phyloP scores from a whole-genome alignment of 2,329 filamentous ascomycete genomes.

The Rhinocladiella mackenziei region DNA sequence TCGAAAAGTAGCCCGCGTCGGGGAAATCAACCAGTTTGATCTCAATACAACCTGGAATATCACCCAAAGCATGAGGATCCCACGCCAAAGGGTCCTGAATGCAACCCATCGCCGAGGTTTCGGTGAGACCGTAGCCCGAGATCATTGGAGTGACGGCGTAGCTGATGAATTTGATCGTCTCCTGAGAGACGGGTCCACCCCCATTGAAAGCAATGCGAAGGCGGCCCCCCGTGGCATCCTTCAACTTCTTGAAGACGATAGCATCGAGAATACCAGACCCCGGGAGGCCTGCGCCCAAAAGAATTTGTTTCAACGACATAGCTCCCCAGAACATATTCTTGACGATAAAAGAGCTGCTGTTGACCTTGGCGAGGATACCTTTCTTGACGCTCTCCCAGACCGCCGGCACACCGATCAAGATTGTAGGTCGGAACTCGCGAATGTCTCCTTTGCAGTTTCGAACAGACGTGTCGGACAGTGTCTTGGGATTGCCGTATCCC shows the following conservation, averaged over 20 bases:
- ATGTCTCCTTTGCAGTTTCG: slow-evolving; percentile 92
- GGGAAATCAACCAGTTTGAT: slow-evolving; percentile 87
- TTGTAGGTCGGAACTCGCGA: slow-evolving; percentile 80
- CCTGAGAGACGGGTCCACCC: slow-evolving; percentile 81
- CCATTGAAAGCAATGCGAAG: slow-evolving; percentile 92
- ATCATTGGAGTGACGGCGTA: slow-evolving; percentile 94
- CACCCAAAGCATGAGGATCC: slow-evolving; percentile 71
- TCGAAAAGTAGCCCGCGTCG: slow-evolving; percentile 79
- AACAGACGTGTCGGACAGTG: slow-evolving; percentile 78
- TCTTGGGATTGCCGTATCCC: slow-evolving; percentile 88
- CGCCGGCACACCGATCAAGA: slow-evolving; percentile 90
- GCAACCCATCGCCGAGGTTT: slow-evolving; percentile 68
- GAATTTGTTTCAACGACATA: slow-evolving; percentile 57
- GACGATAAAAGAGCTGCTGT: slow-evolving; percentile 64
- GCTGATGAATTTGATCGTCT: slow-evolving; percentile 86
- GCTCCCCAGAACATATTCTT: slow-evolving; percentile 74
- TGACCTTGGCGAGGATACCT: slow-evolving; percentile 78
- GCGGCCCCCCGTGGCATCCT: slow-evolving; percentile 80
- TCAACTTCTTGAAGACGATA: slow-evolving; percentile 87
- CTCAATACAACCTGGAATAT: slow-evolving; percentile 72
- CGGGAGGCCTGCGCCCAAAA: slow-evolving; percentile 52
- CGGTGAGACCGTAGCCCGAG: slow-evolving; percentile 86
- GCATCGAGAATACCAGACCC: slow-evolving; percentile 69
- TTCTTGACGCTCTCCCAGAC: slow-evolving; percentile 98
- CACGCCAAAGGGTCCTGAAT: slow-evolving; percentile 72